Evolutionary conservation across 148 eudicot species (phyloP).

Genomic region (Simmondsia chinensis): DNA sequence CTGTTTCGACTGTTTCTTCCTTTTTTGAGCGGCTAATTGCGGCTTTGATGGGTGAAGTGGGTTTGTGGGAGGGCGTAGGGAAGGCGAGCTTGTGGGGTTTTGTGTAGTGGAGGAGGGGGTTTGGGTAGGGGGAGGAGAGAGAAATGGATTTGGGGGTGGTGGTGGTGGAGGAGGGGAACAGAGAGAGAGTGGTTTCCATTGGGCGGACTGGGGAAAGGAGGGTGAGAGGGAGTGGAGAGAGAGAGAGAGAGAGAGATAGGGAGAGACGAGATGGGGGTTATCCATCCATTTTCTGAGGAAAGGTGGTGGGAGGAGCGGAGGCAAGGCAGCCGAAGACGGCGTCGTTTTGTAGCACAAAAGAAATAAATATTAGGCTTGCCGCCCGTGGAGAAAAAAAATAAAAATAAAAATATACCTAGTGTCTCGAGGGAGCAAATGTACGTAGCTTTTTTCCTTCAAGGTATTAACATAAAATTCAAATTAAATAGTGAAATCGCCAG

Average conservation of each 20-base stretch:
- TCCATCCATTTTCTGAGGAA: no score
- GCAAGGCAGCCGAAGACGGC: no score
- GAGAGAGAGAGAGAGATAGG: slow-evolving; percentile 14
- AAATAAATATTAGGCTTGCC: no score
- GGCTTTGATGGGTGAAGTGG: slow-evolving; percentile 27
- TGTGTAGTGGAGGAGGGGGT: slow-evolving; percentile 19
- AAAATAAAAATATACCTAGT: no score
- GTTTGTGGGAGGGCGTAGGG: slow-evolving; percentile 7
- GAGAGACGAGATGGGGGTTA: slow-evolving; percentile 28
- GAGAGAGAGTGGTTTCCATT: slow-evolving; percentile 51
- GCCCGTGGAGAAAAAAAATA: no score
- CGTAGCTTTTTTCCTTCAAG: no score
- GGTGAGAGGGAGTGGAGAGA: slow-evolving; percentile 17
- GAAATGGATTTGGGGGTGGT: slow-evolving; percentile 32
- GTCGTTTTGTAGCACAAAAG: no score
- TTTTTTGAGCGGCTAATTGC: slow-evolving; percentile 79
- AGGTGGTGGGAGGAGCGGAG: no score
- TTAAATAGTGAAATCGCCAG: no score
- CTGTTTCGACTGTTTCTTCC: slow-evolving; percentile 73
- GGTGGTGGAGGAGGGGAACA: slow-evolving; percentile 27
- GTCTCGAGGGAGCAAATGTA: no score
- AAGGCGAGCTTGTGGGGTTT: slow-evolving; percentile 23
- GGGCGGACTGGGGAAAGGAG: not conserved
- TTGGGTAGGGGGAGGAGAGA: slow-evolving; percentile 27
- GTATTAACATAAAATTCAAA: no score